Conservation (phyloP, 345 rosid species). For the Arabidopsis suecica region DNA sequence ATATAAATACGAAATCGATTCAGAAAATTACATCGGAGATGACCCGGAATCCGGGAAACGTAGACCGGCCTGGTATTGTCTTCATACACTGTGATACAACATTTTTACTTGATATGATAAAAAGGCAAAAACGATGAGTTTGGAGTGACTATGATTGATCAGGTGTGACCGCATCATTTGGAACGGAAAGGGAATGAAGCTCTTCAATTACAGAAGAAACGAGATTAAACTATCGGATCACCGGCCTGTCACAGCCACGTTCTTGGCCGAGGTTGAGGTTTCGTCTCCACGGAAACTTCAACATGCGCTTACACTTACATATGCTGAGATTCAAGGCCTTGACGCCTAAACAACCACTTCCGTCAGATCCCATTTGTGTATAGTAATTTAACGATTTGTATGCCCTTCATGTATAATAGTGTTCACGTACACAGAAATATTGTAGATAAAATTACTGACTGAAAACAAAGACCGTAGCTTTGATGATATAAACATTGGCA, state of each 20-base stretch:
- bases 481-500: too few relatives aligned
- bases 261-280: constrained; percentile 81
- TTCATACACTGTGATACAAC: constrained; percentile 8
- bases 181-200: constrained; percentile 83
- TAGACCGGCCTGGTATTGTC: constrained; percentile 75
- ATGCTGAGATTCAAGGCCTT: constrained; percentile 63
- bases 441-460: too few relatives aligned
- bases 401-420: constrained; percentile 15
- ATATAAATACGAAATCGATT: constrained; percentile 79
- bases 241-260: constrained; percentile 86
- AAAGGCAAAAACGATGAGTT: not conserved
- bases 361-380: not conserved
- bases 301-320: constrained; percentile 74
- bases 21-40: constrained; percentile 75
- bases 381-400: not conserved
- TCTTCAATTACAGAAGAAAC: constrained; percentile 65
- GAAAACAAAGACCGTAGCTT: too few relatives aligned
- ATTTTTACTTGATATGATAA: not conserved
- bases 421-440: not conserved
- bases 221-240: constrained; percentile 87
- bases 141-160: constrained; percentile 15
- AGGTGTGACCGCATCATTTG: constrained; percentile 97
- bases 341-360: not conserved
- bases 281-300: constrained; percentile 73
- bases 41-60: constrained; percentile 82